Percentiles rank a stretch among this genome's conserved stretches.
Conservation (phyloP, 148 eudicot species). For the Silene uniflora region DNA sequence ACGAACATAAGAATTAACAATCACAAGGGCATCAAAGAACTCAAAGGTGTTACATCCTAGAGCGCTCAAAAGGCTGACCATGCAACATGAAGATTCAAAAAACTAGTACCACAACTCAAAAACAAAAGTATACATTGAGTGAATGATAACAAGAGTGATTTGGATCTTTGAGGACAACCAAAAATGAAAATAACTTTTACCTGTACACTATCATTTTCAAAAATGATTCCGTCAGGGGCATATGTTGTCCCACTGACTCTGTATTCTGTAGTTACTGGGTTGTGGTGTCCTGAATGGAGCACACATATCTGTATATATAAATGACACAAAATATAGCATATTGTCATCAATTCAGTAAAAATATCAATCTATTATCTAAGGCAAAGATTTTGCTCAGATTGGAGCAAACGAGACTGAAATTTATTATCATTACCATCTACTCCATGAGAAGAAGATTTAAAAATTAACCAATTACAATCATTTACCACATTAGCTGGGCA, state of each 20-base stretch:
- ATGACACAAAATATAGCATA: neutral
- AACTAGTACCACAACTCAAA: neutral
- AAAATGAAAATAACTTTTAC: slow-evolving; percentile 31
- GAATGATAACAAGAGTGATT: neutral
- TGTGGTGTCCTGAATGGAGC: slow-evolving; percentile 58
- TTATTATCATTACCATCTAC: neutral
- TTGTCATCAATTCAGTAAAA: neutral
- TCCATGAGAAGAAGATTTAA: neutral
- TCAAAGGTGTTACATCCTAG: neutral
- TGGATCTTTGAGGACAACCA: neutral
- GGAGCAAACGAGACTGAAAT: neutral
- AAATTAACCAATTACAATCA: neutral
- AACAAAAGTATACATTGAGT: neutral
- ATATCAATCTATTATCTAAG: neutral
- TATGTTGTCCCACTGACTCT: slow-evolving; percentile 83
- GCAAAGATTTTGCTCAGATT: neutral
- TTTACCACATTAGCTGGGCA: neutral
- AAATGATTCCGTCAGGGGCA: slow-evolving; percentile 91
- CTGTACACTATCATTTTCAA: slow-evolving; percentile 55
- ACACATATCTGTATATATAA: slow-evolving; percentile 57
- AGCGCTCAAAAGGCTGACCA: neutral
- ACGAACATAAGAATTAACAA: neutral
- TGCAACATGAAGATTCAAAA: neutral
- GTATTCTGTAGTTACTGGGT: slow-evolving; percentile 60
- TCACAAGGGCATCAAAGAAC: neutral